Base-by-base conservation (phyloP, 2,329 filamentous ascomycete species). In the Tolypocladium ovalisporum region DNA sequence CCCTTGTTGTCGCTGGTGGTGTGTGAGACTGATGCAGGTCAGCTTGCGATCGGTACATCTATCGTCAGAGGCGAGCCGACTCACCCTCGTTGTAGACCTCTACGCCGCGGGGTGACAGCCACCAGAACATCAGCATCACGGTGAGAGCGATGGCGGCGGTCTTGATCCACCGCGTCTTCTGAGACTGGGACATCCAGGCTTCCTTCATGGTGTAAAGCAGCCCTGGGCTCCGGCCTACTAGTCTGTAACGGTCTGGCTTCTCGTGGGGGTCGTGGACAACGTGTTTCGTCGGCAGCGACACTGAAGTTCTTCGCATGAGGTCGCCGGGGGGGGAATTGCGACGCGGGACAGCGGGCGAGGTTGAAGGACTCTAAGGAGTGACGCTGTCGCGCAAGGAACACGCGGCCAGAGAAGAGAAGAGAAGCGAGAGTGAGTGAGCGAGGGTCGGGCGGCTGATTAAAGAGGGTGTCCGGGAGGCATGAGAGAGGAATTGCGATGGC, bases 141-240 rank as follows among this genome's bases (percentile, higher is more conserved):
- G 79, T 76, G 66, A 84, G 78, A 60, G 85, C 72, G 62, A 87
- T 81, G 62, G 81, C 82, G 65, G 78, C 80, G 60, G 83, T 85
- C 76, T 85, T 86, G 64, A 85, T 70, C 78, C 83, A 87, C 69
- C 84, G 81, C 62, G 82, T 77, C 71, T 79, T 80, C 75, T 86
- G 83, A 68, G 82, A 79, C 74, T 86, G 83, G 61, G 82, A 80
- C 77, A 83, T 82, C 71, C 76, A 80, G 67, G 76, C 75, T 67
- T 79, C 75, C 71, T 82, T 81, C 75, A 82, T 72, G 64, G 76
- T 82, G 71, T 77, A 75, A 69, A 84, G 70, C 59, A 79, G 71
- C 66, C 74, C 74, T 65, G 71, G 68, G 64, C 76, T 72, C 67
- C 73, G 74, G 63, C 75, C 72, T 64, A 75, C 71, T 62, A 70